Evolutionary conservation across 176 grass and related monocot species (phyloP), one percentile per base, ranked within the genome.

Genomic region (Poa pratensis): DNA sequence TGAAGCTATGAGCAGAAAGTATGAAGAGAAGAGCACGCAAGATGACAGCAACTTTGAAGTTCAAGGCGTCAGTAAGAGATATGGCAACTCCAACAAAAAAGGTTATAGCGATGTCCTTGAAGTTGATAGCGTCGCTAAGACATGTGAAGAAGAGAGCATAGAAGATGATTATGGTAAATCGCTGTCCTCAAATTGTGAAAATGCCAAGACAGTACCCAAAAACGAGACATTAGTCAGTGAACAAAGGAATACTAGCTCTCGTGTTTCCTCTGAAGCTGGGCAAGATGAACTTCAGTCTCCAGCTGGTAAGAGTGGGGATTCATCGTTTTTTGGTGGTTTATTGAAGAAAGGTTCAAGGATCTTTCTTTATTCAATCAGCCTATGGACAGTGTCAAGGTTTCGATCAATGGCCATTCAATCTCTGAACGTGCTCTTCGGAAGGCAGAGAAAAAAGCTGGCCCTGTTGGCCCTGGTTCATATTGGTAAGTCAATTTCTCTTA

Each of bases 361-460:
- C 78, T 90, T 54, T 85, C 88, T 54, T 94, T 92, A 71, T 90
- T 93, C 78, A 94, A 90, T 62, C 87, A 88, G 60, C 80, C 89
- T 39, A 48, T 84, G 39, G 87, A 88, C 67, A 88, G 19, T 55
- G 82, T 75, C 65, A 92, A 91, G 86, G 89, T 98, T 80, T 94
- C 69, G 3, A 74, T 98, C 64, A 98, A 98, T 90, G 93, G 93
- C 17, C 88, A 93, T 79, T 86, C 89, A 70, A 98, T 98, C 89
- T 90, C 91, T 53, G 96, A 98, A 39, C 85, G 86, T 12, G 83
- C 86, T 79, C 85, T 95, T 80, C 85, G 87, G 78, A 92, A 90
- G 65, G 93, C 93, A 46, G 96, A 98, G 86, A 92, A 94, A 84
- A 89, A 95, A 83, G 86, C 91, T 64, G 96, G 96, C 37, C 89